Conservation (phyloP, 2,329 filamentous ascomycete genomes). For the Fusarium sulawesiense region DNA sequence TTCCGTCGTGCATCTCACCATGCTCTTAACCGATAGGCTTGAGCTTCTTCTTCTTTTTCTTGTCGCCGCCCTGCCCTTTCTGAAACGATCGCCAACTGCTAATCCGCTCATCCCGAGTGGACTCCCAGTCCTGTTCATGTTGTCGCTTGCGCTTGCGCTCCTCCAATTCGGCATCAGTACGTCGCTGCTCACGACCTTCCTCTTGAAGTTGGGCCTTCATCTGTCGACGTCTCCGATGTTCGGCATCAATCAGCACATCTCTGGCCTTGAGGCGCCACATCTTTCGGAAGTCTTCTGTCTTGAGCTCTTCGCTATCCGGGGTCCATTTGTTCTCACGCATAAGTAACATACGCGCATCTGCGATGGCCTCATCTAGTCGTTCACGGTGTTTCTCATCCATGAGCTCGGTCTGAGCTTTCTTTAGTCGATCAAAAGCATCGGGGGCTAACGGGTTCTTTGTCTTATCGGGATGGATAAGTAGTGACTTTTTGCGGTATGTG, state of each 20-base stretch:
- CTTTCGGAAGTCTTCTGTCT: constrained; percentile 82
- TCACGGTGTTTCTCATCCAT: constrained; percentile 94
- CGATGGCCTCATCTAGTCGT: constrained; percentile 91
- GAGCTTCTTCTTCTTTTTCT: constrained; percentile 78
- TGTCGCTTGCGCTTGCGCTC: constrained; percentile 86
- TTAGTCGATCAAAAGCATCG: constrained; percentile 95
- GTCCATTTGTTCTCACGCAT: constrained; percentile 96
- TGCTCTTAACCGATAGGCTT: constrained; percentile 67
- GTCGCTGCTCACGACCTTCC: constrained; percentile 88
- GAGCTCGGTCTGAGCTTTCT: constrained; percentile 91
- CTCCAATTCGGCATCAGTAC: constrained; percentile 86
- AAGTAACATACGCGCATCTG: constrained; percentile 92
- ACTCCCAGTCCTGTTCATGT: constrained; percentile 95
- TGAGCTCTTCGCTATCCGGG: constrained; percentile 85
- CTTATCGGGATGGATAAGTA: constrained; percentile 98
- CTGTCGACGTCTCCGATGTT: constrained; percentile 84
- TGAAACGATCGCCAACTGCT: constrained; percentile 94
- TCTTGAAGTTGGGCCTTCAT: constrained; percentile 96
- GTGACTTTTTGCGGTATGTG: constrained; percentile 95
- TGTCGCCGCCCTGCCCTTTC: constrained; percentile 72
- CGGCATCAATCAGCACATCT: constrained; percentile 91
- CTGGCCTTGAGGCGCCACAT: constrained; percentile 93
- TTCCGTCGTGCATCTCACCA: constrained; percentile 12
- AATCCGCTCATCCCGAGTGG: constrained; percentile 89
- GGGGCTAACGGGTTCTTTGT: constrained; percentile 90